Conservation (phyloP, 257 asterid species). For the Thymus quinquecostatus region DNA sequence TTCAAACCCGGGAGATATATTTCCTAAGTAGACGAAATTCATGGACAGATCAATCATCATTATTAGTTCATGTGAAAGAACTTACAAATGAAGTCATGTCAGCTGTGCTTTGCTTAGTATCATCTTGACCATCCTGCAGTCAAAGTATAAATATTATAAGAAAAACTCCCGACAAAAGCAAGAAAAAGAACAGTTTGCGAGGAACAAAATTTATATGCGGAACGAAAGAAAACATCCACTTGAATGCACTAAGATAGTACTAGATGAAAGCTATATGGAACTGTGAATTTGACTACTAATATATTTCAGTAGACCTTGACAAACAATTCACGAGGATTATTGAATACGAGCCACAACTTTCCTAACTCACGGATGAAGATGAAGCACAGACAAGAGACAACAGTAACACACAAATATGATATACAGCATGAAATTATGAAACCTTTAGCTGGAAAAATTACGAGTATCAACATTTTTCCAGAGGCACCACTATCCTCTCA, state of each 20-base stretch:
- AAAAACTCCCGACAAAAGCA: background rate
- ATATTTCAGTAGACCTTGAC: background rate
- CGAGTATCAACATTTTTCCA: background rate
- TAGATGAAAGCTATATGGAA: background rate
- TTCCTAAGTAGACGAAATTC: background rate
- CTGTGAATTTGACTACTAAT: background rate
- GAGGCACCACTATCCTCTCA: background rate
- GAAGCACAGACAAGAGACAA: background rate
- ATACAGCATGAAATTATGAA: background rate
- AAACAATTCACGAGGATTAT: background rate
- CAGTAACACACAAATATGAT: background rate
- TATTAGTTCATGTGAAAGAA: background rate
- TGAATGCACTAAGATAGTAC: background rate
- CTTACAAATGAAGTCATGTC: conserved; percentile 92
- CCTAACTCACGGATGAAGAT: background rate
- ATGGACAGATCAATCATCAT: background rate
- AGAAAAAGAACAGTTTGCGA: background rate
- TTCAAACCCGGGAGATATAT: background rate
- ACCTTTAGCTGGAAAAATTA: background rate
- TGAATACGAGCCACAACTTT: background rate
- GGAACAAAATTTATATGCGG: background rate
- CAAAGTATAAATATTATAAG: conserved; percentile 8
- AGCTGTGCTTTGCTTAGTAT: conserved; percentile 71
- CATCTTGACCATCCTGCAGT: conserved; percentile 80
- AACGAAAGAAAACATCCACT: conserved; percentile 9